Conservation (phyloP, 2,329 filamentous ascomycete species). For the Hymenoscyphus fructigenus region DNA sequence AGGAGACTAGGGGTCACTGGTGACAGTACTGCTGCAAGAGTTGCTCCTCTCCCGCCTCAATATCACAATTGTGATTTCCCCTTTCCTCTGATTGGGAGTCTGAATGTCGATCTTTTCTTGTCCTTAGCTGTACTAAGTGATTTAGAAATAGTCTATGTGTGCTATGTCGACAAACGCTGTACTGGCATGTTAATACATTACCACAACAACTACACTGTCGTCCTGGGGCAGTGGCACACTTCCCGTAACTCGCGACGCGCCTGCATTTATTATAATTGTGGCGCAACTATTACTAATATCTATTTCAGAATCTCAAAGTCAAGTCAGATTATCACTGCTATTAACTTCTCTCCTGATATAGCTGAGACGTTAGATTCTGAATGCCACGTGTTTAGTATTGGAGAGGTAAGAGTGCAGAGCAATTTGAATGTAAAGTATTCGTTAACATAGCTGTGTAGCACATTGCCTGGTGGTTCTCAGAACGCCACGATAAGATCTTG, state of each 20-base stretch:
- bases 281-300: slow-evolving; percentile 8
- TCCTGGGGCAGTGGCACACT: slow-evolving; percentile 20
- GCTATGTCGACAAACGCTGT: slow-evolving; percentile 16
- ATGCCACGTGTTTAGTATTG: too few relatives aligned
- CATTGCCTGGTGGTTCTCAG: slow-evolving; percentile 18
- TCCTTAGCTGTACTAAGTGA: slow-evolving; percentile 18
- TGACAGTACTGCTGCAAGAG: background rate
- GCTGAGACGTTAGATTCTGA: too few relatives aligned
- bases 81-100: slow-evolving; percentile 7
- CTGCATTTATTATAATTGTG: slow-evolving; percentile 14
- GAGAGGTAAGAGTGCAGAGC: too few relatives aligned
- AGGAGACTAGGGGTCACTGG: too few relatives aligned
- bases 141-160: slow-evolving; percentile 16
- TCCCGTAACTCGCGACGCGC: slow-evolving; percentile 9
- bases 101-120: slow-evolving; percentile 15
- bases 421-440: slow-evolving; percentile 3
- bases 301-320: slow-evolving; percentile 9
- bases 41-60: slow-evolving; percentile 7
- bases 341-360: slow-evolving; percentile 10
- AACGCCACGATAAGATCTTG: slow-evolving; percentile 11
- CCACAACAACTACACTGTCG: slow-evolving; percentile 5
- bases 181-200: slow-evolving; percentile 20
- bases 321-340: slow-evolving; percentile 13
- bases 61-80: slow-evolving; percentile 10
- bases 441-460: slow-evolving; percentile 10